Percentiles rank a stretch among this genome's conserved stretches.
Conservation (phyloP, 2,329 filamentous ascomycete genomes). For the Alternaria sp. region DNA sequence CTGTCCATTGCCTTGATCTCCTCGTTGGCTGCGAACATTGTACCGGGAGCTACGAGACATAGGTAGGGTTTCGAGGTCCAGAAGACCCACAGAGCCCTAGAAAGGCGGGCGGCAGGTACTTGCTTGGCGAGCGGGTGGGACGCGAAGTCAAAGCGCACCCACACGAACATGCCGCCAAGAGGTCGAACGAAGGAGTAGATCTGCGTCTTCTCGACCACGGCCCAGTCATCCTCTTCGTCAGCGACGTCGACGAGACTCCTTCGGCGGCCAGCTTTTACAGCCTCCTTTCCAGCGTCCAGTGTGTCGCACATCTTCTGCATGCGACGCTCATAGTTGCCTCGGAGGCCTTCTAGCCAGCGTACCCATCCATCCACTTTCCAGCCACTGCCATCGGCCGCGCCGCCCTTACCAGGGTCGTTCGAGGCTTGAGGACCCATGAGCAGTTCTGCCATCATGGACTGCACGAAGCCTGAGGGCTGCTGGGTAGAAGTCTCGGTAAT, state of each 20-base stretch:
- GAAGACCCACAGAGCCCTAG: conserved; percentile 72
- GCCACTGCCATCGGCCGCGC: conserved; percentile 60
- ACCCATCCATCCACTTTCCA: conserved; percentile 90
- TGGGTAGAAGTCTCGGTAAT: conserved; percentile 81
- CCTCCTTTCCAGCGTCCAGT: conserved; percentile 71
- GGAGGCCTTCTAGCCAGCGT: conserved; percentile 84
- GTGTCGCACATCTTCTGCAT: conserved; percentile 80
- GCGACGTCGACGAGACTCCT: conserved; percentile 39
- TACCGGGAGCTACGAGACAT: conserved; percentile 73
- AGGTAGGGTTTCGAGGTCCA: conserved; percentile 72
- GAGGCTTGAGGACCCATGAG: conserved; percentile 73
- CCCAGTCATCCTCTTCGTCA: conserved; percentile 66
- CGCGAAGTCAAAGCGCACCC: conserved; percentile 75
- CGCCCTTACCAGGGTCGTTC: conserved; percentile 53
- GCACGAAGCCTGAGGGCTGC: conserved; percentile 88
- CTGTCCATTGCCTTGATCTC: conserved; percentile 64
- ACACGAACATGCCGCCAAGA: conserved; percentile 90
- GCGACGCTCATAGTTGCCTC: conserved; percentile 81
- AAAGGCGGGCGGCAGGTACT: conserved; percentile 63
- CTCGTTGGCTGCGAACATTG: conserved; percentile 73
- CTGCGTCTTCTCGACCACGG: conserved; percentile 74
- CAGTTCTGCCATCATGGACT: conserved; percentile 78
- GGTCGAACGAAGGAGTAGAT: conserved; percentile 82
- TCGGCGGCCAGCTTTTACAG: conserved; percentile 66
- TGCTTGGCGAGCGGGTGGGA: conserved; percentile 71